A percentile compares a stretch with the other conserved stretches of the same genome.
Conservation (phyloP, 2,329 filamentous ascomycete species). For the Chaetomium strumarium region DNA sequence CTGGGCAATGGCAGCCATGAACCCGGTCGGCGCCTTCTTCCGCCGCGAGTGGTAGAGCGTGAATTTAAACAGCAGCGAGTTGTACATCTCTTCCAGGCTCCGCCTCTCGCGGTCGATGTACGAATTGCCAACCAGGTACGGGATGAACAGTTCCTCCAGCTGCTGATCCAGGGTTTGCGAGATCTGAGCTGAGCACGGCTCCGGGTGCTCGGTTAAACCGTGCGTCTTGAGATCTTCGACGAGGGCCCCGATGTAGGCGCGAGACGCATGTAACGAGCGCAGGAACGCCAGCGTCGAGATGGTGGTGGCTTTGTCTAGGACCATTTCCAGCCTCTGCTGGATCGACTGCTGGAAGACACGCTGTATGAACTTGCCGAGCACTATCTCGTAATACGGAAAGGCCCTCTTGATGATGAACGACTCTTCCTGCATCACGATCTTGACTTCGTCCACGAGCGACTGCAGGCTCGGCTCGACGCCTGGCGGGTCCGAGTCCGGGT, state of each 20-base stretch:
- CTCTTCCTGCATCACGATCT: slow-evolving; percentile 92
- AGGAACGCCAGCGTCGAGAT: slow-evolving; percentile 90
- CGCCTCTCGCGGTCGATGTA: slow-evolving; percentile 65
- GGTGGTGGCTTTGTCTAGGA: slow-evolving; percentile 87
- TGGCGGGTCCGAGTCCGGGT: slow-evolving; percentile 87
- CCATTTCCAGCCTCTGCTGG: slow-evolving; percentile 91
- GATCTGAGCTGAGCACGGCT: slow-evolving; percentile 81
- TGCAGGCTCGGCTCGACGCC: slow-evolving; percentile 89
- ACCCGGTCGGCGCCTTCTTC: slow-evolving; percentile 84
- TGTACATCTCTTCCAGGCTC: slow-evolving; percentile 75
- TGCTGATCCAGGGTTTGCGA: slow-evolving; percentile 68
- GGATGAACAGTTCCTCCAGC: slow-evolving; percentile 71
- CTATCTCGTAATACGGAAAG: slow-evolving; percentile 93
- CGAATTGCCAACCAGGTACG: slow-evolving; percentile 61
- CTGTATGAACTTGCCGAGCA: slow-evolving; percentile 87
- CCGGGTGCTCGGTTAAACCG: slow-evolving; percentile 90
- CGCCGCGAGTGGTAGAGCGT: slow-evolving; percentile 87
- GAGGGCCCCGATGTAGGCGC: slow-evolving; percentile 78
- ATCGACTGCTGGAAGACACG: slow-evolving; percentile 97
- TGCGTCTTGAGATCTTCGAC: slow-evolving; percentile 93
- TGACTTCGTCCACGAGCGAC: slow-evolving; percentile 88
- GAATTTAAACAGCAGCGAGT: slow-evolving; percentile 91
- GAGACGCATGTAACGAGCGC: slow-evolving; percentile 81
- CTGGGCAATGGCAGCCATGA: slow-evolving; percentile 87
- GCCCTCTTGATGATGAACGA: slow-evolving; percentile 94